These are phyloP conservation scores for Quercus gilva DNA, from an alignment of 306 rosid genomes.

Conservation along the genomic window DNA sequence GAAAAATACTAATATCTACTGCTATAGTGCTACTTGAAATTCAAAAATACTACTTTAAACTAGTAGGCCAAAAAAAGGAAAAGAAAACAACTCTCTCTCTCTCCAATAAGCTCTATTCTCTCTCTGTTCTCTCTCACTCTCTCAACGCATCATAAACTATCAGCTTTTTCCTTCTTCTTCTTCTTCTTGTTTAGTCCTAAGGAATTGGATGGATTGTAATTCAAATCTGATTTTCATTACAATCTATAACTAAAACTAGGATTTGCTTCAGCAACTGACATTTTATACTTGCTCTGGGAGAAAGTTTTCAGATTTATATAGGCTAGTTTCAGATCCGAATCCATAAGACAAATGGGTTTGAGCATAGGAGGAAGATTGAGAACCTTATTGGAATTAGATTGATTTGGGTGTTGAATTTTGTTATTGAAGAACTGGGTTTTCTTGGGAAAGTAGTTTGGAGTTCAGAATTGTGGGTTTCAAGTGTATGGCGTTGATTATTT, in stretches of 20 bases:
- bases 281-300: background rate
- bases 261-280: background rate
- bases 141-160: too few relatives aligned
- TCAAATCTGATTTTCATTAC: conserved; percentile 1
- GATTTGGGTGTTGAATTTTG: conserved; percentile 30
- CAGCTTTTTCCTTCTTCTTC: too few relatives aligned
- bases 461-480: background rate
- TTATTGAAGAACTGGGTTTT: conserved; percentile 4
- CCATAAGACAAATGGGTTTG: conserved; percentile 11
- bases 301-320: background rate
- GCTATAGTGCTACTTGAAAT: too few relatives aligned
- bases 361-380: background rate
- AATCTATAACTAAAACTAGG: background rate
- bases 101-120: too few relatives aligned
- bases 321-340: conserved; percentile 40
- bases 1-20: too few relatives aligned
- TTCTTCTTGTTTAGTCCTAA: too few relatives aligned
- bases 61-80: too few relatives aligned
- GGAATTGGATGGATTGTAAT: too few relatives aligned
- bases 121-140: too few relatives aligned
- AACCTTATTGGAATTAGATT: conserved; percentile 10
- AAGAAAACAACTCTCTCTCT: too few relatives aligned
- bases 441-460: background rate
- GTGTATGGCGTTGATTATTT: conserved; percentile 9
- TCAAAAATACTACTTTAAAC: too few relatives aligned